phyloP scores from a whole-genome alignment of 768 basidiomycete species.

The Pulveroboletus ravenelii region DNA sequence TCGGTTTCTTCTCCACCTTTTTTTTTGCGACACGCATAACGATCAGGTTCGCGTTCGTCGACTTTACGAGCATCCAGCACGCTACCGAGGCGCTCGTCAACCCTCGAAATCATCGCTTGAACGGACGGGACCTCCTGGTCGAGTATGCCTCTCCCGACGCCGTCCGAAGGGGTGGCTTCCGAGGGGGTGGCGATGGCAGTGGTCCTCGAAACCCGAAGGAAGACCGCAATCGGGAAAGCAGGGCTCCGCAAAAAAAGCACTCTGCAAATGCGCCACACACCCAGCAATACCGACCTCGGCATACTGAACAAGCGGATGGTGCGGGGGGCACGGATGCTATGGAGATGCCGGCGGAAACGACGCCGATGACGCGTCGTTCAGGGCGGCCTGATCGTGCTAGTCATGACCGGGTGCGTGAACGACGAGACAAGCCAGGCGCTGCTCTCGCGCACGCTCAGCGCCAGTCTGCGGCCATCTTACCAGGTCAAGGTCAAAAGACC shows the following conservation, averaged over 20 bases:
- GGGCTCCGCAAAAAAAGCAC: conserved; percentile 2
- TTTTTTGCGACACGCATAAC: not conserved
- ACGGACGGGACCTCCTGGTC: conserved; percentile 80
- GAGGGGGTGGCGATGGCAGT: not conserved
- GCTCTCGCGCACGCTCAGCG: conserved; percentile 74
- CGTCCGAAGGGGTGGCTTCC: conserved; percentile 68
- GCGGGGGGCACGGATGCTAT: not conserved
- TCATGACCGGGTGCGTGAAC: conserved; percentile 15
- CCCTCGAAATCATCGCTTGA: conserved; percentile 75
- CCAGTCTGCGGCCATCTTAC: conserved; percentile 65
- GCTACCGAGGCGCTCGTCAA: conserved; percentile 83
- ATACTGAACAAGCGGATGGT: conserved; percentile 3
- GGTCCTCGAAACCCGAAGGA: conserved; percentile 18
- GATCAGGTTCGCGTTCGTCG: conserved; percentile 86
- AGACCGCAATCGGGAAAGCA: conserved; percentile 19
- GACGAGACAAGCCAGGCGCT: conserved; percentile 70
- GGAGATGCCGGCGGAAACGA: not conserved
- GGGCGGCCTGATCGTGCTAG: conserved; percentile 8
- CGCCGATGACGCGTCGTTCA: not conserved
- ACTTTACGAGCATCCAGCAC: conserved; percentile 74
- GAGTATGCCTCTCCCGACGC: conserved; percentile 90
- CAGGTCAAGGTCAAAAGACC: conserved; percentile 68
- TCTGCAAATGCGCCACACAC: not conserved
- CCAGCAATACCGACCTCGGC: conserved; percentile 4
- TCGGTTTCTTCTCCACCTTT: not conserved